phyloP scores from a whole-genome alignment of 805 yeast species.

The Teunomyces funiuensis region DNA sequence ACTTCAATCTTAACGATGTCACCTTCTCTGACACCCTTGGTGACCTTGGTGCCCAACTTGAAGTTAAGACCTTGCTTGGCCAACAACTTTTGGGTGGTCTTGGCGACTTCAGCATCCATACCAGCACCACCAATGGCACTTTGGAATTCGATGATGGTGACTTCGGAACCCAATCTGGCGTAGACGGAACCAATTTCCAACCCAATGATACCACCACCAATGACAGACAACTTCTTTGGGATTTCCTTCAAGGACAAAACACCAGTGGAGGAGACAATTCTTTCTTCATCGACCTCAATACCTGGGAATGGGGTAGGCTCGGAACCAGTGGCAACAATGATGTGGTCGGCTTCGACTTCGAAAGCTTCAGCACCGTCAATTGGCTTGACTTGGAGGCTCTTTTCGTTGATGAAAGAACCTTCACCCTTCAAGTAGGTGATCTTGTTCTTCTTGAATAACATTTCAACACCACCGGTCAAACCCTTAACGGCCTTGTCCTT shows the following conservation, averaged over 20 bases:
- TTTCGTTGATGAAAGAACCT: conserved; percentile 84
- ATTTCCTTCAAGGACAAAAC: conserved; percentile 79
- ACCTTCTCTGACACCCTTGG: conserved; percentile 83
- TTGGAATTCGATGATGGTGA: conserved; percentile 90
- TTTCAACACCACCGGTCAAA: conserved; percentile 91
- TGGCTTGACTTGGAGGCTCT: conserved; percentile 76
- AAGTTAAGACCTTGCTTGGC: conserved; percentile 94
- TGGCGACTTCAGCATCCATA: conserved; percentile 95
- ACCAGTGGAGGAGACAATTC: conserved; percentile 96
- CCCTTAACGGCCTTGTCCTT: conserved; percentile 88
- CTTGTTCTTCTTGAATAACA: conserved; percentile 92
- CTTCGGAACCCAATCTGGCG: conserved; percentile 92
- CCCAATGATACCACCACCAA: conserved; percentile 99
- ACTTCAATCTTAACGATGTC: conserved; percentile 83
- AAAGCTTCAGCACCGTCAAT: conserved; percentile 79
- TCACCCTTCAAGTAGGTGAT: conserved; percentile 92
- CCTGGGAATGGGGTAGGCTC: conserved; percentile 99
- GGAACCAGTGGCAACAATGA: conserved; percentile 97
- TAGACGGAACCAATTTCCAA: conserved; percentile 99
- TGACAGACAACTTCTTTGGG: conserved; percentile 88
- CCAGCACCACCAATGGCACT: conserved; percentile 97
- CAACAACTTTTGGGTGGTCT: conserved; percentile 82
- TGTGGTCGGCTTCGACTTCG: conserved; percentile 74
- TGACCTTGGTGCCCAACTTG: conserved; percentile 88
- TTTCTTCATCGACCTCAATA: conserved; percentile 91